Conservation (phyloP, 495 filamentous ascomycete genomes). For the Aspergillus asperescens region DNA sequence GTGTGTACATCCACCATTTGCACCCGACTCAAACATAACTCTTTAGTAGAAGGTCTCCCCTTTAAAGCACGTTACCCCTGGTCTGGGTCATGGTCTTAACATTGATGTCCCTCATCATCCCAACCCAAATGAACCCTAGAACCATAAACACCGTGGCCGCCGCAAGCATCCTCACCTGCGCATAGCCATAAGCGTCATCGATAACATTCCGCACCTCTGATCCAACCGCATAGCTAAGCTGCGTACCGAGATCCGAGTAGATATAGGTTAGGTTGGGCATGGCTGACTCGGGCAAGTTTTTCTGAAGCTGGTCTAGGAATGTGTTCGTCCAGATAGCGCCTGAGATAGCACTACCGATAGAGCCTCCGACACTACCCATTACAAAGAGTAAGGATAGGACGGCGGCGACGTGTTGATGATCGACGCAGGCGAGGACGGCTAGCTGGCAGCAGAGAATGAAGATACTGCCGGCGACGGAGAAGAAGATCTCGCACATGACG, state of each 20-base stretch:
- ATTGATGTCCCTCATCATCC: constrained; percentile 50
- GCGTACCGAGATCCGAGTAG: constrained; percentile 43
- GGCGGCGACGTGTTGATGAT: constrained; percentile 62
- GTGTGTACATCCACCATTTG: no score
- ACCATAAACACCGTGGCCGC: constrained; percentile 41
- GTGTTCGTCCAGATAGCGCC: constrained; percentile 62
- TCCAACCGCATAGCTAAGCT: constrained; percentile 49
- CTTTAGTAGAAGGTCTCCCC: no score
- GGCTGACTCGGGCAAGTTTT: constrained; percentile 49
- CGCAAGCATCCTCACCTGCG: constrained; percentile 51
- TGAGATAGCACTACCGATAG: constrained; percentile 56
- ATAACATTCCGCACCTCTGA: constrained; percentile 49
- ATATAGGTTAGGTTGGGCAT: constrained; percentile 40
- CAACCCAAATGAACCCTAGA: constrained; percentile 38
- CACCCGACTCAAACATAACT: no score
- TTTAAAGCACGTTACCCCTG: constrained; percentile 26
- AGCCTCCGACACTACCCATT: constrained; percentile 59
- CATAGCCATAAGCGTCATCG: constrained; percentile 50
- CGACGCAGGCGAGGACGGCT: constrained; percentile 58
- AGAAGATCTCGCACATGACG: constrained; percentile 69
- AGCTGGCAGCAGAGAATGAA: constrained; percentile 61
- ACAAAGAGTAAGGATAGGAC: constrained; percentile 59
- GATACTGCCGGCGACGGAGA: constrained; percentile 56
- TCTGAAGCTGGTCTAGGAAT: constrained; percentile 47
- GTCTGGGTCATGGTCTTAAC: constrained; percentile 46